These are phyloP conservation scores for Didymella segeticola DNA, from an alignment of 2,329 filamentous ascomycete genomes.

Conservation along the genomic window DNA sequence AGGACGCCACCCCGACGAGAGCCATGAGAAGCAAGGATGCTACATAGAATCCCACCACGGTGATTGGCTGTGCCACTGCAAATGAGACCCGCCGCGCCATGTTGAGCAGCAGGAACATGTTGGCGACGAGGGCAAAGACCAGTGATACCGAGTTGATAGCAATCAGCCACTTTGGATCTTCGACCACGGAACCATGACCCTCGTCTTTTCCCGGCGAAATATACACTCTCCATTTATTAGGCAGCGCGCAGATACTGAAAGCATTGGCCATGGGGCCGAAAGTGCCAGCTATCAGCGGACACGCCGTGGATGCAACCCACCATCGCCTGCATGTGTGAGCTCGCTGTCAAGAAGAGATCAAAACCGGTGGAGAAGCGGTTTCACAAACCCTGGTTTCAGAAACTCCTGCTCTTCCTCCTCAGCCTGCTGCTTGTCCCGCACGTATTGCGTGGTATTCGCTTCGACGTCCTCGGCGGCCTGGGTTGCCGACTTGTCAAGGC, in stretches of 20 bases:
- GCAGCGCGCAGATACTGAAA: constrained; percentile 63
- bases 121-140: constrained; percentile 60
- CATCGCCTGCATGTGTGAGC: constrained; percentile 60
- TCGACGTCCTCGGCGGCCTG: constrained; percentile 57
- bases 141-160: constrained; percentile 64
- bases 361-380: background rate
- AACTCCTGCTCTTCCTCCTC: constrained; percentile 52
- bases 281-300: constrained; percentile 63
- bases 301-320: constrained; percentile 68
- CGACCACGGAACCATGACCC: constrained; percentile 54
- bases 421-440: constrained; percentile 43
- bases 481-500: constrained; percentile 58
- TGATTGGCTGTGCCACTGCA: constrained; percentile 64
- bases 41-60: constrained; percentile 65
- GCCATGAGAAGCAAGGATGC: constrained; percentile 62
- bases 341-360: too few species aligned
- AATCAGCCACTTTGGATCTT: constrained; percentile 63
- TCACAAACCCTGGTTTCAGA: constrained; percentile 51
- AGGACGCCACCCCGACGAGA: constrained; percentile 57
- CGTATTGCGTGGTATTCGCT: constrained; percentile 34
- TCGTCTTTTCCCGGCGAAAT: constrained; percentile 56
- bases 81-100: constrained; percentile 65
- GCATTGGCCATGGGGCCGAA: constrained; percentile 64
- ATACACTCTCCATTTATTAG: constrained; percentile 62
- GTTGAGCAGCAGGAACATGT: constrained; percentile 63